These are phyloP conservation scores for Kwoniella heveanensis DNA, from an alignment of 768 basidiomycete species.

Conservation along the genomic window DNA sequence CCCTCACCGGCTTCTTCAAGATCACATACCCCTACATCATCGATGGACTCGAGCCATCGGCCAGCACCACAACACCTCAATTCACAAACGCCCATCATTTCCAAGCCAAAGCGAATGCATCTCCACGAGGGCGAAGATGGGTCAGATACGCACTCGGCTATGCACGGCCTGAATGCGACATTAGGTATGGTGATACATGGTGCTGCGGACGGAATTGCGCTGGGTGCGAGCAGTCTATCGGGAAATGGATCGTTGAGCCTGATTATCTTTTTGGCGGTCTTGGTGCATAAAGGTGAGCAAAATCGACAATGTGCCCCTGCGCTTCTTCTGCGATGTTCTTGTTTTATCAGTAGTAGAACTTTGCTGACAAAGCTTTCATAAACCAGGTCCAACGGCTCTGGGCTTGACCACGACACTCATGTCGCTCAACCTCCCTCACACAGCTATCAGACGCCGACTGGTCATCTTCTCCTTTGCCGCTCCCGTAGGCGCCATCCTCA, in stretches of 20 bases:
- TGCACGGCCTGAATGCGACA: constrained; percentile 69
- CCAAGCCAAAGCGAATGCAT: constrained; percentile 38
- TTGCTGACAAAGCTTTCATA: constrained; percentile 27
- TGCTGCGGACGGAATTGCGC: constrained; percentile 85
- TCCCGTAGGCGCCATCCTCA: constrained; percentile 75
- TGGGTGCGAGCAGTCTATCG: constrained; percentile 67
- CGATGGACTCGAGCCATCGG: constrained; percentile 24
- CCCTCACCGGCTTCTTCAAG: constrained; percentile 31
- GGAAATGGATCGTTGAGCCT: constrained; percentile 64
- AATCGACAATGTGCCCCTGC: too few species aligned
- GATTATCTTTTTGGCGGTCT: constrained; percentile 85
- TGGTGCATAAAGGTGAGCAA: constrained; percentile 85
- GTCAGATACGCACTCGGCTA: constrained; percentile 26
- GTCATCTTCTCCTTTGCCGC: constrained; percentile 80
- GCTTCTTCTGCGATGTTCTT: too few species aligned
- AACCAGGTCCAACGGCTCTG: constrained; percentile 80
- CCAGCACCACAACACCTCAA: constrained; percentile 32
- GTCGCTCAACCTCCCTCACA: constrained; percentile 68
- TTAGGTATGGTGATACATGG: constrained; percentile 85
- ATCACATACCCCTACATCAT: constrained; percentile 19
- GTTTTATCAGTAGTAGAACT: neutral
- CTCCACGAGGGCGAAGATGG: constrained; percentile 34
- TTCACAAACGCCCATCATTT: constrained; percentile 40
- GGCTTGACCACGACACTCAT: constrained; percentile 84
- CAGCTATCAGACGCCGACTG: constrained; percentile 73